A percentile compares a stretch with the other conserved stretches of the same genome.
Evolutionary conservation across 768 basidiomycete species (phyloP).

Genomic region (Lactifluus rugatus): DNA sequence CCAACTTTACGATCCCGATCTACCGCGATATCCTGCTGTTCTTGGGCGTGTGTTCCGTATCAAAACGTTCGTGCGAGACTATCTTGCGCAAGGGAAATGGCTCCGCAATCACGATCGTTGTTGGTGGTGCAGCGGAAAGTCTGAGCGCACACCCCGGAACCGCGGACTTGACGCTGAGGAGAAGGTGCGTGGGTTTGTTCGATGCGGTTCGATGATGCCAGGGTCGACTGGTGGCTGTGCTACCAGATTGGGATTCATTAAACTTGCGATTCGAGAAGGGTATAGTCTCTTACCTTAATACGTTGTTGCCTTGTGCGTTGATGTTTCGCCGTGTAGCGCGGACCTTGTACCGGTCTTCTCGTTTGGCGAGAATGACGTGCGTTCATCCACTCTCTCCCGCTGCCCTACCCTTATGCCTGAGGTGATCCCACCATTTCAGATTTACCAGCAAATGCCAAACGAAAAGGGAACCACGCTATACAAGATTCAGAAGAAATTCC

Average conservation of each 20-base stretch:
- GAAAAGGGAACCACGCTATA: constrained; percentile 85
- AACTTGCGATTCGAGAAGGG: constrained; percentile 86
- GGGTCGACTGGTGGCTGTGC: not conserved
- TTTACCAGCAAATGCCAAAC: constrained; percentile 95
- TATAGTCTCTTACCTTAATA: constrained; percentile 26
- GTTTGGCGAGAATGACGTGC: constrained; percentile 96
- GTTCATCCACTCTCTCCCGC: constrained; percentile 22
- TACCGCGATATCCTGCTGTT: constrained; percentile 87
- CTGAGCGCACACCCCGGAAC: constrained; percentile 95
- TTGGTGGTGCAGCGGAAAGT: constrained; percentile 94
- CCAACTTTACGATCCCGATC: constrained; percentile 87
- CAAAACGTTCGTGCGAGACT: constrained; percentile 81
- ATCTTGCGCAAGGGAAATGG: constrained; percentile 47
- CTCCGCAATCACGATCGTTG: constrained; percentile 81
- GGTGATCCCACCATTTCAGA: constrained; percentile 37
- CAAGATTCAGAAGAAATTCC: constrained; percentile 82
- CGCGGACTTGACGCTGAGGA: constrained; percentile 74
- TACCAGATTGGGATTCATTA: constrained; percentile 83
- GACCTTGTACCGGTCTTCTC: constrained; percentile 96
- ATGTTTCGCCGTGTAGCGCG: constrained; percentile 42
- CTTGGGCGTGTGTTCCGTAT: constrained; percentile 88
- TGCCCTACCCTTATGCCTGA: not conserved
- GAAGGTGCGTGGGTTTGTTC: constrained; percentile 40
- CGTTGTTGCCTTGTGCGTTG: not conserved
- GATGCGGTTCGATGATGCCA: not conserved